These are phyloP conservation scores for Aspergillus panamensis DNA, from an alignment of 495 filamentous ascomycete genomes.

Conservation along the genomic window DNA sequence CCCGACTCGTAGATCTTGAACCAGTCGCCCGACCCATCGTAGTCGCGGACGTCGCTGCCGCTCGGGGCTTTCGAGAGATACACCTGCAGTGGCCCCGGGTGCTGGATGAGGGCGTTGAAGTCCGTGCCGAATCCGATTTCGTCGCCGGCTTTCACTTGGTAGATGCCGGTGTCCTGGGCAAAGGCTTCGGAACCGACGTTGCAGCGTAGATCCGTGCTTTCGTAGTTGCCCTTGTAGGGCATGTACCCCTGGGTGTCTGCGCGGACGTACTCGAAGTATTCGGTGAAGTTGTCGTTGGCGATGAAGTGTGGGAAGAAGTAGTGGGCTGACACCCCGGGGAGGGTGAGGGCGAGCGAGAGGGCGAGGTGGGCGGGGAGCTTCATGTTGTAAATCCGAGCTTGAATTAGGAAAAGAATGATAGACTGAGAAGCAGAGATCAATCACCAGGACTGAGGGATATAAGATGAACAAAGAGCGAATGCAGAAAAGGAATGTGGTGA, in stretches of 20 bases:
- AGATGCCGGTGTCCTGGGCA: neutral
- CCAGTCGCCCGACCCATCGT: conserved; percentile 35
- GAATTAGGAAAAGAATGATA: neutral
- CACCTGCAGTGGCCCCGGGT: conserved; percentile 20
- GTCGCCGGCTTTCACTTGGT: neutral
- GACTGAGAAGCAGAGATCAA: neutral
- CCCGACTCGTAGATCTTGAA: conserved; percentile 30
- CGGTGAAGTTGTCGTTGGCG: neutral
- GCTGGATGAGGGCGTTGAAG: conserved; percentile 7
- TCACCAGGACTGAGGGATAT: neutral
- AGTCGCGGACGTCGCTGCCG: conserved; percentile 6
- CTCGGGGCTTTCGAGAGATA: conserved; percentile 30
- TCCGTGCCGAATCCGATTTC: neutral
- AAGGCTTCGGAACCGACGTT: neutral
- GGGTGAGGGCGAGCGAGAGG: neutral
- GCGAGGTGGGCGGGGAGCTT: neutral
- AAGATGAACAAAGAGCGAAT: neutral
- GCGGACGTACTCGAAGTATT: neutral
- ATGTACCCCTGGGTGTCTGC: neutral
- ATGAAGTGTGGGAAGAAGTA: neutral
- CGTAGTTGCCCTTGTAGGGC: neutral
- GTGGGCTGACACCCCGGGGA: neutral
- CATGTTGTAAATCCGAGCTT: neutral
- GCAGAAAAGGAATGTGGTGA: neutral
- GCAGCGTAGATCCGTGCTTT: neutral